Evolutionary conservation across 306 rosid species (phyloP).

Genomic region (Oxytropis ochrocephala): DNA sequence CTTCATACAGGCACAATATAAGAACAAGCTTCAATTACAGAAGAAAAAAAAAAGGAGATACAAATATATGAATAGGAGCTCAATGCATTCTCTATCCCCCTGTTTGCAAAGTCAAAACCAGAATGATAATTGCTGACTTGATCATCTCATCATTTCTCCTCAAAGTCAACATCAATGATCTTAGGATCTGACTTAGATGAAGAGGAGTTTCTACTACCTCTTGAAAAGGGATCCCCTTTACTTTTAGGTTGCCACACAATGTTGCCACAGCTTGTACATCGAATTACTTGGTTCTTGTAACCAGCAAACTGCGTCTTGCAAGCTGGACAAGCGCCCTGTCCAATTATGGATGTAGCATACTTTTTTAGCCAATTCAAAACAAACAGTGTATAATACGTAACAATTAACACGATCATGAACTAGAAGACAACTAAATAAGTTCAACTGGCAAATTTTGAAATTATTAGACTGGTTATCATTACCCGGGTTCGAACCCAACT

Average conservation of each 20-base stretch:
- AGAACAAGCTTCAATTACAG: not conserved
- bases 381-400: not conserved
- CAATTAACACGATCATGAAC: not conserved
- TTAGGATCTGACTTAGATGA: constrained; percentile 63
- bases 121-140: not conserved
- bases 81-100: not conserved
- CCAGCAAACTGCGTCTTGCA: constrained; percentile 83
- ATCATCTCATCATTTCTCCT: constrained; percentile 62
- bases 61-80: not conserved
- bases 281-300: constrained; percentile 69
- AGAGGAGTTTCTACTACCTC: constrained; percentile 37
- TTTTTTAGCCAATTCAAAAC: not conserved
- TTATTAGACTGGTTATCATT: too few species aligned
- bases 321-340: constrained; percentile 90
- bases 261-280: constrained; percentile 80
- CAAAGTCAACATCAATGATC: constrained; percentile 88
- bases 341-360: not conserved
- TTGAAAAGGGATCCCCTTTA: constrained; percentile 57
- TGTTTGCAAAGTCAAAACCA: constrained; percentile 11
- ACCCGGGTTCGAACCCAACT: too few species aligned
- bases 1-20: not conserved
- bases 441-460: too few species aligned
- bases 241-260: constrained; percentile 94
- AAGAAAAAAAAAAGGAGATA: not conserved
- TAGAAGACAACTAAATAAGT: not conserved